A percentile compares a stretch with the other conserved stretches of the same genome.
phyloP scores from a whole-genome alignment of 2,329 filamentous ascomycete genomes.

The Didymella keratinophila region DNA sequence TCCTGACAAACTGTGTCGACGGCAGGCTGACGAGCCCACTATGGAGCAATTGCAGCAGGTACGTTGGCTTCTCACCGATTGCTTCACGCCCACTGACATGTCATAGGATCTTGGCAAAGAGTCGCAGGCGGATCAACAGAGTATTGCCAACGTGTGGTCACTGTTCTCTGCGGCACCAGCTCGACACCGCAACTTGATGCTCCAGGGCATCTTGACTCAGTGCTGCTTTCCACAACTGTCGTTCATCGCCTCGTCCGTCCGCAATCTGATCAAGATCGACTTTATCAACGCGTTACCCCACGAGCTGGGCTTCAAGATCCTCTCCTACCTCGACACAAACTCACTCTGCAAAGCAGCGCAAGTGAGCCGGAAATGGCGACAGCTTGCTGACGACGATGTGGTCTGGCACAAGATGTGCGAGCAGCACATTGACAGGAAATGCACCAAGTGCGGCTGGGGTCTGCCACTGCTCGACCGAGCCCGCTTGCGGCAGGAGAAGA shows the following conservation, averaged over 20 bases:
- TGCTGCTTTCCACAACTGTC: slow-evolving; percentile 98
- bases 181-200: slow-evolving; percentile 94
- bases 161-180: slow-evolving; percentile 94
- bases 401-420: slow-evolving; percentile 99
- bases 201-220: slow-evolving; percentile 93
- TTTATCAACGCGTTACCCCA: slow-evolving; percentile 88
- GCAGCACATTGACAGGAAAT: slow-evolving; percentile 93
- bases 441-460: slow-evolving; percentile 95
- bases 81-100: slow-evolving; percentile 32
- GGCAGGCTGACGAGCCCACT: slow-evolving; percentile 91
- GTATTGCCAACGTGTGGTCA: slow-evolving; percentile 97
- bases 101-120: slow-evolving; percentile 79
- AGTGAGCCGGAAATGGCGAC: slow-evolving; percentile 87
- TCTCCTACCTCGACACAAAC: slow-evolving; percentile 90
- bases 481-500: slow-evolving; percentile 83
- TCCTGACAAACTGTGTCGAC: slow-evolving; percentile 90
- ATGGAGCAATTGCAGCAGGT: slow-evolving; percentile 95
- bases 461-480: slow-evolving; percentile 89
- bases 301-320: slow-evolving; percentile 91
- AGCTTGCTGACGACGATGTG: slow-evolving; percentile 92
- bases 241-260: slow-evolving; percentile 86
- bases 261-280: slow-evolving; percentile 96
- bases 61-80: slow-evolving; percentile 36
- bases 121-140: slow-evolving; percentile 86
- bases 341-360: slow-evolving; percentile 96